Conservation (phyloP, 2,329 filamentous ascomycete genomes). For the Helotiales sp. region DNA sequence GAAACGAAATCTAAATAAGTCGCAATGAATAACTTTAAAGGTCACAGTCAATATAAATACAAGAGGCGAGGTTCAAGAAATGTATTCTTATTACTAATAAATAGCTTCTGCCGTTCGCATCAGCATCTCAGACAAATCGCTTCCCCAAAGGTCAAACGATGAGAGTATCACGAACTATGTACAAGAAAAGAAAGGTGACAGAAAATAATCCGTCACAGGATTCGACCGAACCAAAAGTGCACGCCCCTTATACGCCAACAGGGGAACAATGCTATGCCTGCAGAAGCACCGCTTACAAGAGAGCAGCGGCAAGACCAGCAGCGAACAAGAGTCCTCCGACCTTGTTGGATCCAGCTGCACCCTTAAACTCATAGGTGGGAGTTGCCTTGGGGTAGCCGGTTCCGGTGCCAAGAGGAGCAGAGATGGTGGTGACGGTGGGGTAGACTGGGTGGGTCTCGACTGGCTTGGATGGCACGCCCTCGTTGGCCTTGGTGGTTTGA, state of each 20-base stretch:
- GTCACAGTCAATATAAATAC: background rate
- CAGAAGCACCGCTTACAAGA: background rate
- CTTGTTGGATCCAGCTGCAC: conserved; percentile 3
- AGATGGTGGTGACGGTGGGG: background rate
- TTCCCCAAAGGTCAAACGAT: background rate
- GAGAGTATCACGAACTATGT: conserved; percentile 5
- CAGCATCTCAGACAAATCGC: background rate
- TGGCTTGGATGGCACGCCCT: background rate
- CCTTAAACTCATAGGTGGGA: background rate
- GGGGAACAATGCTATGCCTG: background rate
- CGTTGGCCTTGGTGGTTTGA: background rate
- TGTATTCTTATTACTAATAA: background rate
- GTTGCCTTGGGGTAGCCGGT: background rate
- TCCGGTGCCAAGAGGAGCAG: background rate
- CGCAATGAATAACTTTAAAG: too few relatives aligned
- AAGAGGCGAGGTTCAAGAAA: background rate
- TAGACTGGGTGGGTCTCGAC: background rate
- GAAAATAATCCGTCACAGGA: background rate
- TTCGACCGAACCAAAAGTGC: background rate
- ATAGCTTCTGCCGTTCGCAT: conserved; percentile 3
- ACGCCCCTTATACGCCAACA: background rate
- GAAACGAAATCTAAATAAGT: too few relatives aligned
- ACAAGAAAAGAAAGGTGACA: background rate
- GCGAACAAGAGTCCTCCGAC: background rate
- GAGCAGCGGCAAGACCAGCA: conserved; percentile 1